phyloP scores from a whole-genome alignment of 371 early-diverging fungal genomes.

The Mucor plumbeus region DNA sequence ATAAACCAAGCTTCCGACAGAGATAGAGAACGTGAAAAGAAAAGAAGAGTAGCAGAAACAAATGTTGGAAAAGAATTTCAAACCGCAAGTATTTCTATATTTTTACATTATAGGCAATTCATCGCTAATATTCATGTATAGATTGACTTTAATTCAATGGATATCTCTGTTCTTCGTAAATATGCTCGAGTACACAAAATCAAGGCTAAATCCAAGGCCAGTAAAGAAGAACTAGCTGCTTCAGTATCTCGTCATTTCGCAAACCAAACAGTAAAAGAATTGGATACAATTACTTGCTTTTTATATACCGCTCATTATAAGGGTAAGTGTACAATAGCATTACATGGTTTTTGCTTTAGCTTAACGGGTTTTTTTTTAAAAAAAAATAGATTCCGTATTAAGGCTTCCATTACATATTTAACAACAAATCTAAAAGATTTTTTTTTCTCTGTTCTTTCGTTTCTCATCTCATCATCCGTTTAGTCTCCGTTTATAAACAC shows the following conservation, averaged over 20 bases:
- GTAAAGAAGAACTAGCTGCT: conserved; percentile 53
- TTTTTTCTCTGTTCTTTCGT: background rate
- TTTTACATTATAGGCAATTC: background rate
- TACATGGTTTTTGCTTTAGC: background rate
- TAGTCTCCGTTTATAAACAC: background rate
- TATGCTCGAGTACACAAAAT: conserved; percentile 53
- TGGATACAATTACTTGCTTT: conserved; percentile 56
- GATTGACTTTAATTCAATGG: conserved; percentile 56
- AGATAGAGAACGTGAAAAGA: conserved; percentile 52
- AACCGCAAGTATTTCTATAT: conserved; percentile 34
- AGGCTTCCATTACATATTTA: conserved; percentile 41
- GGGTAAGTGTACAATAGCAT: conserved; percentile 29
- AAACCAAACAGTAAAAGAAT: conserved; percentile 52
- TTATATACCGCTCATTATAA: conserved; percentile 54
- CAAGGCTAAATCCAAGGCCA: conserved; percentile 32
- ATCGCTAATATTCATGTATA: conserved; percentile 7
- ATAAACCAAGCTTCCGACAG: conserved; percentile 30
- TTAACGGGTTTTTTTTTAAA: background rate
- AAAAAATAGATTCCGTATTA: conserved; percentile 41
- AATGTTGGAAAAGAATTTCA: conserved; percentile 59
- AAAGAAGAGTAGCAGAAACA: conserved; percentile 39
- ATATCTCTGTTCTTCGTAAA: conserved; percentile 46
- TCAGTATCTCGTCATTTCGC: conserved; percentile 58
- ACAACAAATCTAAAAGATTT: conserved; percentile 1
- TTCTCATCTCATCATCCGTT: background rate